Evolutionary conservation across 1,284 basidiomycete species (phyloP), one percentile per base, ranked within the genome.

Genomic region (Marasmius oreades): DNA sequence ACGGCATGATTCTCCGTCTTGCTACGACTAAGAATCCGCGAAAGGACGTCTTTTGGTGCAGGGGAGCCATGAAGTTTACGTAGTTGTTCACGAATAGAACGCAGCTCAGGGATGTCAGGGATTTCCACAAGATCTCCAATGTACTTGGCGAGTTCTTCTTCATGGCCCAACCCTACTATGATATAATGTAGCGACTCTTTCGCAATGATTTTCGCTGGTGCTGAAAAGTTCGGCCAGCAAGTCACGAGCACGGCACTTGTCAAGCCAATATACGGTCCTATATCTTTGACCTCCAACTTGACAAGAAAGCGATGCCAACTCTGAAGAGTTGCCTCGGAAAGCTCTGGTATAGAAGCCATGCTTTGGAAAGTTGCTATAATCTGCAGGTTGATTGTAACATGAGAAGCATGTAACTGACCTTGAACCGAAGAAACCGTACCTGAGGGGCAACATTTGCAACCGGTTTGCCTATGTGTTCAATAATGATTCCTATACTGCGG

Each of bases 301-400:
- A 76, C 81, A 62, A 98, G 76, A 70, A 98, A 97, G 18, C 76
- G 77, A 55, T 81, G 72, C 95, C 95, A 98, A 50, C 88, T 92
- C 39, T 84, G 75, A 2, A 99, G 77, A 0, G 93, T 92, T 3
- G 87, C 85, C 56, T 90, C 82, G 1, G 91, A 82, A 4, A 99
- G 77, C 55, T 89, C 88, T 0, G 82, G 80, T 8, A 88, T 77
- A 43, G 78, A 74, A 6, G 98, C 78, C 69, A 90, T 92, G 18
- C 91, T 93, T 72, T 98, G 96, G 43, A 99, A 80, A n/a, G 91
- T 94, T 0, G 96, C 94, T 88, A 99, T 94, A 63, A 99, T 89
- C 93, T 97, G 63, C 14, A 3, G 33, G 56, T 24, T 39, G 8
- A 59, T 42, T n/a, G 11, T 37, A n/a, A 42, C 54, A 23, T 28